phyloP scores from a whole-genome alignment of 805 yeast species.

The Metschnikowia picachoensis region DNA sequence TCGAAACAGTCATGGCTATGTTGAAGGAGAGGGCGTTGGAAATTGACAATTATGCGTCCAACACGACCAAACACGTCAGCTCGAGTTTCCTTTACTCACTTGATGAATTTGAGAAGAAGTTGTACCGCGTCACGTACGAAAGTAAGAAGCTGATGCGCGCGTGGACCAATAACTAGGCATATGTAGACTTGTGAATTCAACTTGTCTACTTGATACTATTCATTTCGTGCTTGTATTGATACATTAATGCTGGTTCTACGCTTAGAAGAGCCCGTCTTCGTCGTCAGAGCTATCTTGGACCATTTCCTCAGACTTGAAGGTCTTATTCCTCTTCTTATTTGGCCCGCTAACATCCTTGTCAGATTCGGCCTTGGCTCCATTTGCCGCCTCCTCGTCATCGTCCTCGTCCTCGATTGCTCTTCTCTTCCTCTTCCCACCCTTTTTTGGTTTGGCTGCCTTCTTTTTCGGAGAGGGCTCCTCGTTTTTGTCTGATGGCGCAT shows the following conservation, averaged over 20 bases:
- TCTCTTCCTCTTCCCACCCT: conserved; percentile 21
- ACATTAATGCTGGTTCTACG: not conserved
- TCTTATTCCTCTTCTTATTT: conserved; percentile 24
- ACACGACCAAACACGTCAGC: conserved; percentile 45
- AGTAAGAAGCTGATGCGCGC: conserved; percentile 38
- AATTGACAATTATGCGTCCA: conserved; percentile 67
- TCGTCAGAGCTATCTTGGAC: conserved; percentile 50
- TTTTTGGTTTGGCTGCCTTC: conserved; percentile 15
- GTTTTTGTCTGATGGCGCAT: conserved; percentile 6
- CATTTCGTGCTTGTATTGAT: not conserved
- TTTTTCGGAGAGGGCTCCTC: conserved; percentile 7
- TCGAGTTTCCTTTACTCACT: conserved; percentile 56
- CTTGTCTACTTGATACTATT: not conserved
- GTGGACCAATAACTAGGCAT: conserved; percentile 26
- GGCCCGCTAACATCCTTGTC: conserved; percentile 20
- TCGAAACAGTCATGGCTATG: conserved; percentile 48
- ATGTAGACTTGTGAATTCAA: no score
- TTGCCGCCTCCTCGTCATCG: conserved; percentile 6
- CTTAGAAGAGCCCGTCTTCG: conserved; percentile 19
- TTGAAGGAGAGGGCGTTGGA: conserved; percentile 62
- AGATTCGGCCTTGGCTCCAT: conserved; percentile 5
- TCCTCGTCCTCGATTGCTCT: conserved; percentile 36
- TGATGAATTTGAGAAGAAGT: conserved; percentile 70
- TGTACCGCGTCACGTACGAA: conserved; percentile 53
- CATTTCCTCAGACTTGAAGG: conserved; percentile 28